phyloP scores from a whole-genome alignment of 2,329 filamentous ascomycete genomes.

The Graphiopsis chlorocephala region DNA sequence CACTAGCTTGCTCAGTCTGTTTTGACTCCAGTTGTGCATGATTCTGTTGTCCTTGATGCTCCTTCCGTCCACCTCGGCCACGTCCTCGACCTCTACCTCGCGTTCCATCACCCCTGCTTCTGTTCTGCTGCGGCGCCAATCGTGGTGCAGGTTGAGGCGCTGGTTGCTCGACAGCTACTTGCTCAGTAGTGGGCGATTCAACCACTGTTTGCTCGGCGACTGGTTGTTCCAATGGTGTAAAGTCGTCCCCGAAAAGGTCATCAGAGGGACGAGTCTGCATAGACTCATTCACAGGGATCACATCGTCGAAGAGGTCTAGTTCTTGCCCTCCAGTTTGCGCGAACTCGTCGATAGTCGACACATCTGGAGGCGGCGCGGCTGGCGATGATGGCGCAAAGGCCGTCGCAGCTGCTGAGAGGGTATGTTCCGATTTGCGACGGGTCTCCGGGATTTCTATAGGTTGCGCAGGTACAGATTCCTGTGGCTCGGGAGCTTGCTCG shows the following conservation, averaged over 20 bases:
- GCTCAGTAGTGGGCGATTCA: slow-evolving; percentile 12
- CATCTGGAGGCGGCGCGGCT: slow-evolving; percentile 20
- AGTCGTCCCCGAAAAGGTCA: slow-evolving; percentile 52
- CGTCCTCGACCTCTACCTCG: slow-evolving; percentile 25
- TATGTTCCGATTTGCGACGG: slow-evolving; percentile 5
- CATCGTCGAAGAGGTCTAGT: slow-evolving; percentile 35
- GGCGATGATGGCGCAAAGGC: slow-evolving; percentile 14
- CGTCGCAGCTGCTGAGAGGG: slow-evolving; percentile 13
- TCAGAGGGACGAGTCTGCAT: slow-evolving; percentile 51
- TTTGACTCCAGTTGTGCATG: background rate
- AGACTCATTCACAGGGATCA: slow-evolving; percentile 41
- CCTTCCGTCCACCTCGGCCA: slow-evolving; percentile 22
- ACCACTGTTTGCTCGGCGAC: slow-evolving; percentile 31
- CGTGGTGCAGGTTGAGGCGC: background rate
- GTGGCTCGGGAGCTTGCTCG: background rate
- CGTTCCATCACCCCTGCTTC: background rate
- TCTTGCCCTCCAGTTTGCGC: slow-evolving; percentile 34
- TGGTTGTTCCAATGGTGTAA: slow-evolving; percentile 46
- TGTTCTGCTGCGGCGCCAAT: background rate
- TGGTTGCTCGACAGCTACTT: slow-evolving; percentile 18
- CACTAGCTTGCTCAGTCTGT: background rate
- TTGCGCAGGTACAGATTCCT: background rate
- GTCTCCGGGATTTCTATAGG: background rate
- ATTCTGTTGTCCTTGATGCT: slow-evolving; percentile 10
- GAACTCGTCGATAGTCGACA: slow-evolving; percentile 30